Percentiles rank a stretch among this genome's conserved stretches.
Conservation (phyloP, 2,329 filamentous ascomycete species). For the Tolypocladium ophioglossoides region DNA sequence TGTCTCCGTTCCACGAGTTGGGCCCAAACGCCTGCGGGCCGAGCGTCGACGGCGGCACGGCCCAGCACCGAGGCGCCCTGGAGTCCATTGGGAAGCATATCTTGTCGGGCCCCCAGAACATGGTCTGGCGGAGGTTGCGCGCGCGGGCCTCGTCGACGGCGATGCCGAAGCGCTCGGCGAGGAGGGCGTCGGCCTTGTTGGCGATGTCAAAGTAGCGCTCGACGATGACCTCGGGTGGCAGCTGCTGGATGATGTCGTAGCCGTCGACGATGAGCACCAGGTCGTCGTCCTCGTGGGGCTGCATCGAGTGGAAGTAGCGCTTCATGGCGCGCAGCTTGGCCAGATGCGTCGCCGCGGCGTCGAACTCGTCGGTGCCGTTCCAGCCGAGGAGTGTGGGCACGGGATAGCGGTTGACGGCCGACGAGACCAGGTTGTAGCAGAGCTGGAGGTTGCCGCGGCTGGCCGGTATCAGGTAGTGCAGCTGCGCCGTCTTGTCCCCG, state of each 20-base stretch:
- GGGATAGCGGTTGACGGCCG: constrained; percentile 25
- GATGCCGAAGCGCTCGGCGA: constrained; percentile 38
- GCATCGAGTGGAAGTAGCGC: constrained; percentile 21
- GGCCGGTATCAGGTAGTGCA: constrained; percentile 28
- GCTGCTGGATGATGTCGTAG: constrained; percentile 54
- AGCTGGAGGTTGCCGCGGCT: constrained; percentile 23
- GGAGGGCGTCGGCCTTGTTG: constrained; percentile 39
- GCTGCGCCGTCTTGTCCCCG: constrained; percentile 13
- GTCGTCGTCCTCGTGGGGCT: constrained; percentile 35
- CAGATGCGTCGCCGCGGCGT: constrained; percentile 24
- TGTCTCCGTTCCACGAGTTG: constrained; percentile 19
- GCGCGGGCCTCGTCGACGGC: constrained; percentile 17
- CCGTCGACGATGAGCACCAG: constrained; percentile 54
- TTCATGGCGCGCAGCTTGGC: constrained; percentile 27
- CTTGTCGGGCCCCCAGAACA: constrained; percentile 36
- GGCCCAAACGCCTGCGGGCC: constrained; percentile 23
- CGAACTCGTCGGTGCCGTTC: constrained; percentile 22
- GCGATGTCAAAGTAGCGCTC: constrained; percentile 48
- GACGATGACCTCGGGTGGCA: constrained; percentile 52
- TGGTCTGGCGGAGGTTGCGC: constrained; percentile 23
- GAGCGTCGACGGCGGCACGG: constrained; percentile 24
- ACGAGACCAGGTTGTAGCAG: constrained; percentile 28
- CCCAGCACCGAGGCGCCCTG: constrained; percentile 27
- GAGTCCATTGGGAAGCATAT: constrained; percentile 28
- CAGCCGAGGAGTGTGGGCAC: constrained; percentile 27